phyloP scores from a whole-genome alignment of 2,329 filamentous ascomycete species.

The Aspergillus chevalieri region DNA sequence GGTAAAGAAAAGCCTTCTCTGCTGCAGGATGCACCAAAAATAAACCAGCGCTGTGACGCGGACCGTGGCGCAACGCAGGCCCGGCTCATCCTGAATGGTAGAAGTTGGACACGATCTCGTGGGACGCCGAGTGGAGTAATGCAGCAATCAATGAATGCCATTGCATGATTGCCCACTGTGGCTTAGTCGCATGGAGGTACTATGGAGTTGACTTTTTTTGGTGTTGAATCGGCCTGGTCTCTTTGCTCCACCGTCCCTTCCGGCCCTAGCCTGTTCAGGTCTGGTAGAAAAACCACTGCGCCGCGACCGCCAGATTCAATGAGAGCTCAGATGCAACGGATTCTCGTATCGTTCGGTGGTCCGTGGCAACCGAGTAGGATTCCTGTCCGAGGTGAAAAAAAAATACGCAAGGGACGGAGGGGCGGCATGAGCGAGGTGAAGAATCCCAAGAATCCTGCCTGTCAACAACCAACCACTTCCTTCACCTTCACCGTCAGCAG shows the following conservation, averaged over 20 bases:
- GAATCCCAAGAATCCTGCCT: no score
- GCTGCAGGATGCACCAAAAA: neutral
- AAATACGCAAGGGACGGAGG: no score
- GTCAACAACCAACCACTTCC: no score
- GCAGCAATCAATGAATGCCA: neutral
- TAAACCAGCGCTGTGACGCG: neutral
- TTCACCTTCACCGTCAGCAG: no score
- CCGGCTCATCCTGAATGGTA: neutral
- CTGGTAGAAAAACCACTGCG: neutral
- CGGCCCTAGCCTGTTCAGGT: neutral
- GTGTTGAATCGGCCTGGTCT: neutral
- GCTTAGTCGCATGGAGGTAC: neutral
- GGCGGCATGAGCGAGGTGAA: no score
- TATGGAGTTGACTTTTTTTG: neutral
- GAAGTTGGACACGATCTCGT: neutral
- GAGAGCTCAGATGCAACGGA: neutral
- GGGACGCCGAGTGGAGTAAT: neutral
- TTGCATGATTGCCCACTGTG: neutral
- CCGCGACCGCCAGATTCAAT: neutral
- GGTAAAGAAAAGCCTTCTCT: neutral
- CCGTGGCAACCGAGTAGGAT: neutral
- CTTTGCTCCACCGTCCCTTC: neutral
- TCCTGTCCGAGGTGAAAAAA: neutral
- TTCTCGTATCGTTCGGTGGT: neutral
- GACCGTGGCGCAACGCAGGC: neutral